Conservation (phyloP, 768 basidiomycete species). For the Pleurotus giganteus region DNA sequence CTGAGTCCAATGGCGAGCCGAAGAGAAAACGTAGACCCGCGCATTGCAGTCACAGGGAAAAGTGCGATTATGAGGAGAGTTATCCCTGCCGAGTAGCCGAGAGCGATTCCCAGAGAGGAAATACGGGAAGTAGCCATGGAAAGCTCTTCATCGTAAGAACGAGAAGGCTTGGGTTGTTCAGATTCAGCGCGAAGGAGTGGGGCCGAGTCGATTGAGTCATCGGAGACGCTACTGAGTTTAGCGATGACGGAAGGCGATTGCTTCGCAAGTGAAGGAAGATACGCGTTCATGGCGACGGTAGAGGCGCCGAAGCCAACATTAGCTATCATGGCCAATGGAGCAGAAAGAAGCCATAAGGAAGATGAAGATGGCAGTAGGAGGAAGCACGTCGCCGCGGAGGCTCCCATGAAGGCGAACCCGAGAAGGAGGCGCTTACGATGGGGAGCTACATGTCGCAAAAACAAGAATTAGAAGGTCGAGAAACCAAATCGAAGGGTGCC, state of each 20-base stretch:
- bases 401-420: conserved; percentile 70
- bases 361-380: conserved; percentile 72
- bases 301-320: conserved; percentile 88
- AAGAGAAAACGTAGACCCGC: conserved; percentile 76
- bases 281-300: conserved; percentile 87
- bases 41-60: conserved; percentile 71
- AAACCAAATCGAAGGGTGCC: conserved; percentile 20
- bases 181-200: conserved; percentile 31
- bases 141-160: conserved; percentile 49
- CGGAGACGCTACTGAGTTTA: conserved; percentile 22
- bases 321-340: conserved; percentile 69
- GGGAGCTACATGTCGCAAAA: conserved; percentile 33
- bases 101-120: conserved; percentile 81
- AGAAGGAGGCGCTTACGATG: conserved; percentile 80
- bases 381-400: conserved; percentile 66
- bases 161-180: conserved; percentile 9
- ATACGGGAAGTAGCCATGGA: conserved; percentile 79
- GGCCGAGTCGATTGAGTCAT: conserved; percentile 19
- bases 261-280: conserved; percentile 73
- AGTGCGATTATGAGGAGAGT: conserved; percentile 68
- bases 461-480: neutral
- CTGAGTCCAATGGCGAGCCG: conserved; percentile 82
- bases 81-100: conserved; percentile 86
- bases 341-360: conserved; percentile 63
- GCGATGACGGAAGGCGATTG: conserved; percentile 57